These are phyloP conservation scores for Vitis hybrid DNA, from an alignment of 177 flowering plant genomes.

Conservation along the genomic window DNA sequence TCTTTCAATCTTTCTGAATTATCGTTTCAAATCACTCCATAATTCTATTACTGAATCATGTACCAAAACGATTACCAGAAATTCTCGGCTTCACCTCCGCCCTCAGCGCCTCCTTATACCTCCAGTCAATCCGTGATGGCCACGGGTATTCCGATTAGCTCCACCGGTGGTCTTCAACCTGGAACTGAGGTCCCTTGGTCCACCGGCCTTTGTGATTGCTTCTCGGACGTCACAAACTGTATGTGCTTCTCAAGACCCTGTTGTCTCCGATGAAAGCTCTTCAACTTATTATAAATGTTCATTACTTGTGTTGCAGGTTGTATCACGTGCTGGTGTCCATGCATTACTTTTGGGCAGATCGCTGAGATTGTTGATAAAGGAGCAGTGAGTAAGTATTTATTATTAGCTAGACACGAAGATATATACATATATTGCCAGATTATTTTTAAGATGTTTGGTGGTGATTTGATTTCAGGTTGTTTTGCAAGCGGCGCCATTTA, in stretches of 20 bases:
- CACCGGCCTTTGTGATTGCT: constrained; percentile 37
- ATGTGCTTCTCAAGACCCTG: neutral
- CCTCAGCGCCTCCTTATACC: neutral
- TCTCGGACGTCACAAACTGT: constrained; percentile 27
- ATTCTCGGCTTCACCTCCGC: neutral
- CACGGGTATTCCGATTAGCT: no score
- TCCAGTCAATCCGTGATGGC: no score
- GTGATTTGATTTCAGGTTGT: constrained; percentile 21
- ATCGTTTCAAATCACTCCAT: no score
- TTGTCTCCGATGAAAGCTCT: neutral
- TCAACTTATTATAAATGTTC: neutral
- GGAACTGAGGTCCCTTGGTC: constrained; percentile 30
- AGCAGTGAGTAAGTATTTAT: constrained; percentile 34
- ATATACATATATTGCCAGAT: no score
- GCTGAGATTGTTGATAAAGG: constrained; percentile 45
- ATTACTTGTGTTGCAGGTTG: constrained; percentile 27
- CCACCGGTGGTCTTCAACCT: no score
- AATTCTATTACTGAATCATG: no score
- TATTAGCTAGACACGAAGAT: neutral
- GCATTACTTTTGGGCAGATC: constrained; percentile 43
- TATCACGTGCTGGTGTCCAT: constrained; percentile 48
- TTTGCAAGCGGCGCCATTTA: constrained; percentile 19
- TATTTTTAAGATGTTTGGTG: neutral
- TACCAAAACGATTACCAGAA: neutral
- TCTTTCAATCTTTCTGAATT: no score